Conservation (phyloP, 2,329 filamentous ascomycete genomes). For the Teratosphaeria viscida region DNA sequence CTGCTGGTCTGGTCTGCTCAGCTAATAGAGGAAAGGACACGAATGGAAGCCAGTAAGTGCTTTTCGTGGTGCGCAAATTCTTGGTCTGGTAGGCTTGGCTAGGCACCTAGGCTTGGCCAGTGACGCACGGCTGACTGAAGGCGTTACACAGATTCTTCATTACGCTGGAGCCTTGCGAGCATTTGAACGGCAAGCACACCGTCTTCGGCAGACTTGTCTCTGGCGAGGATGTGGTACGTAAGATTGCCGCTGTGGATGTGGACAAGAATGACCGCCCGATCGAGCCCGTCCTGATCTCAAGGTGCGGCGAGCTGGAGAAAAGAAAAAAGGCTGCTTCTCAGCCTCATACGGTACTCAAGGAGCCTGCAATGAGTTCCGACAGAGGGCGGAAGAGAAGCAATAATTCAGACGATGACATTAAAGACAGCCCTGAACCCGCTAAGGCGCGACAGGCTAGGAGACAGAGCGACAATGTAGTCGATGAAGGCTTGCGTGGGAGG, state of each 20-base stretch:
- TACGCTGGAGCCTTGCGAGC: constrained; percentile 29
- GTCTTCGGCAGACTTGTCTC: constrained; percentile 30
- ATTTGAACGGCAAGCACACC: constrained; percentile 33
- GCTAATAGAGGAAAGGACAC: constrained; percentile 32
- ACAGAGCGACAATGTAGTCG: constrained; percentile 25
- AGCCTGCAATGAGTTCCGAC: constrained; percentile 3
- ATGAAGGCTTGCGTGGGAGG: constrained; percentile 27
- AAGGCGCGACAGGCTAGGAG: constrained; percentile 18
- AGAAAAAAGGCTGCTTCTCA: constrained; percentile 16
- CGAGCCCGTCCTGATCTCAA: constrained; percentile 26
- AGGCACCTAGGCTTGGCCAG: not conserved
- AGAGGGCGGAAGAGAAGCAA: constrained; percentile 20
- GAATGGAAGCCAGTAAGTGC: constrained; percentile 30
- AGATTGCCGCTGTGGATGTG: constrained; percentile 27
- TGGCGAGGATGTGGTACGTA: constrained; percentile 25
- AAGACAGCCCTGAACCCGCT: constrained; percentile 12
- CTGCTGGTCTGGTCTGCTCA: constrained; percentile 30
- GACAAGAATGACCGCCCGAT: constrained; percentile 29
- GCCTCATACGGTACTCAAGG: not conserved
- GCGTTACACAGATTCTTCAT: constrained; percentile 29
- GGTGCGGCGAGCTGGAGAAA: constrained; percentile 31
- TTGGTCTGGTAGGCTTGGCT: not conserved
- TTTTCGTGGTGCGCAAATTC: not conserved
- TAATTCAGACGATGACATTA: constrained; percentile 19
- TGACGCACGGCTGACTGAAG: constrained; percentile 3